These are phyloP conservation scores for Gentiana straminea DNA, from an alignment of 257 asterid genomes.

Conservation along the genomic window DNA sequence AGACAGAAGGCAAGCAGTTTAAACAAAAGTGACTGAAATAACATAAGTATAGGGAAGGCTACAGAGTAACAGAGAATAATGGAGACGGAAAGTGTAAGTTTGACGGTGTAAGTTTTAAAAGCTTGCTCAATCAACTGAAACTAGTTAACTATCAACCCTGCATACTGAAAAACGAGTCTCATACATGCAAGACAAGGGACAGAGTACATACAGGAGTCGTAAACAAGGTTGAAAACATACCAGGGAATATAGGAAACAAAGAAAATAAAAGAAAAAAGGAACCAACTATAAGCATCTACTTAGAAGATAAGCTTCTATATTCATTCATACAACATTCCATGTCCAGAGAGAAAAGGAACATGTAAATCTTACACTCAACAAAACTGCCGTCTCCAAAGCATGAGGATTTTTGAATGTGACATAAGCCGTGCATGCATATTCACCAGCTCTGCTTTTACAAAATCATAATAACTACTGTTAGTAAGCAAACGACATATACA, in stretches of 20 bases:
- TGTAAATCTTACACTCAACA: slow-evolving; percentile 75
- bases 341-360: background rate
- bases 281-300: no score
- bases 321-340: no score
- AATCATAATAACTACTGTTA: slow-evolving; percentile 15
- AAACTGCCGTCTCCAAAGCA: slow-evolving; percentile 90
- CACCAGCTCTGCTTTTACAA: slow-evolving; percentile 61
- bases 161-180: no score
- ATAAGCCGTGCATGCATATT: slow-evolving; percentile 71
- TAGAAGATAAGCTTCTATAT: no score
- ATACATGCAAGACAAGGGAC: no score
- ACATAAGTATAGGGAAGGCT: background rate
- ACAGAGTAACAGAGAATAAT: background rate
- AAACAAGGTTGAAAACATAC: no score
- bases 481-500: background rate
- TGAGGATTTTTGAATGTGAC: slow-evolving; percentile 77
- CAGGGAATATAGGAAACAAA: no score
- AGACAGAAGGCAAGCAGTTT: background rate
- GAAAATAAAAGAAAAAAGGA: no score
- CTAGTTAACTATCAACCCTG: no score
- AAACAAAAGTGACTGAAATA: background rate
- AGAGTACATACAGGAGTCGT: no score
- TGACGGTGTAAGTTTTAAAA: no score
- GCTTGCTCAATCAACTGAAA: no score
- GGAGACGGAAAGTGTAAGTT: background rate